A percentile compares a stretch with the other conserved stretches of the same genome.
Evolutionary conservation across 257 asterid species (phyloP).

Genomic region (Ajuga chamaepitys): DNA sequence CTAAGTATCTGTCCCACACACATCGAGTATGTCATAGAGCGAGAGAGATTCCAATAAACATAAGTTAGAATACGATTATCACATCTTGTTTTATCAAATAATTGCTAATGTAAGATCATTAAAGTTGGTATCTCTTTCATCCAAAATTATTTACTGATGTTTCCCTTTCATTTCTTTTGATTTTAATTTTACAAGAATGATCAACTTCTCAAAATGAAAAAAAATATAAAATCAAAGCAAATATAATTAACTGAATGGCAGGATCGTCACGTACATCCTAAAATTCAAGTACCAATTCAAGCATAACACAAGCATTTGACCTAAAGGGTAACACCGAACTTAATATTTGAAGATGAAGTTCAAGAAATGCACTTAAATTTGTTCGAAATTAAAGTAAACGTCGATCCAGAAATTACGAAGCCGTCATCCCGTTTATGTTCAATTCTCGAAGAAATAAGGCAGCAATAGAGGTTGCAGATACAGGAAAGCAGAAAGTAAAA

Average conservation of each 20-base stretch:
- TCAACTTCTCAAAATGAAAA: neutral
- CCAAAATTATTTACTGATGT: neutral
- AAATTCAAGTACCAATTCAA: slow-evolving; percentile 7
- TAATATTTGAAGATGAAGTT: neutral
- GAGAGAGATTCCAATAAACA: slow-evolving; percentile 1
- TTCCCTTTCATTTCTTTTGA: neutral
- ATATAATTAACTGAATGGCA: neutral
- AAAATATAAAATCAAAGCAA: neutral
- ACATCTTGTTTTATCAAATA: too few relatives aligned
- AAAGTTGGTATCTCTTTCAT: too few relatives aligned
- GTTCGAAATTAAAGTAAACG: neutral
- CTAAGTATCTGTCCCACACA: slow-evolving; percentile 36
- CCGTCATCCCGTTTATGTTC: neutral
- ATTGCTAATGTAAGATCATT: neutral
- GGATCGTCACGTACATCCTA: neutral
- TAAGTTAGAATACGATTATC: neutral
- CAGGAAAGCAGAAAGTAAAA: neutral
- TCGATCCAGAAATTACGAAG: neutral
- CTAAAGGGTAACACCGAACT: neutral
- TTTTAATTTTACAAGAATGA: neutral
- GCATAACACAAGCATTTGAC: neutral
- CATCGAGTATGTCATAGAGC: neutral
- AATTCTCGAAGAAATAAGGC: neutral
- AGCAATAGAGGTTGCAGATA: neutral
- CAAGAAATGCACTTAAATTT: neutral